Evolutionary conservation across 768 basidiomycete species (phyloP), one percentile per base, ranked within the genome.

Genomic region (Tricholoma saponaceum): DNA sequence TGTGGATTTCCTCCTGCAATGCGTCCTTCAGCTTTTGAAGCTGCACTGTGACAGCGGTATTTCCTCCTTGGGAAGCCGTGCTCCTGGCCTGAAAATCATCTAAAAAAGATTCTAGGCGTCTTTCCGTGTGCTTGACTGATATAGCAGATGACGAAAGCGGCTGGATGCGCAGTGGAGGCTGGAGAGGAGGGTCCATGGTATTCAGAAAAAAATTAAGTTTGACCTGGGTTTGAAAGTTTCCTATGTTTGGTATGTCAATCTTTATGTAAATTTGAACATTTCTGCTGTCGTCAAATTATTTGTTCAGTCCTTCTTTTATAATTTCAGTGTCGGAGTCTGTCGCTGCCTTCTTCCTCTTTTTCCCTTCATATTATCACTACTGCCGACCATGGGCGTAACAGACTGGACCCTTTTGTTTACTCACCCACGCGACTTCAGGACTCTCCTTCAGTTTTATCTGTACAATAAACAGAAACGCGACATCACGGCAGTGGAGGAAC

Each of bases 381-480:
- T 22, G 4, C 25, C 23, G 54, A 68, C 60, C 51, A 85, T 90
- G 86, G 80, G 77, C 57, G 73, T 79, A 60, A 63, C 79, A 8
- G 80, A 82, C 55, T 85, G 87, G 83, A 70, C 92, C 60, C 73
- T 93, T 25, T 76, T 89, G 61, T 69, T 93, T 67, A 87, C 87
- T 0, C 92, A 92, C 62, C 93, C 93, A 13, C 66, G 80, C 59
- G 96, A 99, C 69, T 89, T 95, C 69, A 84, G 85, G 62, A 85
- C 83, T 28, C 80, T 98, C 32, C 63, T 95, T 25, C 90, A 94
- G 66, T 98, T 87, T 77, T 84, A 83, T 64, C 64, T 97, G 32
- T 95, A 87, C 74, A 84, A 93, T 72, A 86, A 93, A 59, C 78
- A 81, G 62, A 85, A 85, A 66, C 85, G 94, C 63, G 91, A 95